Base-by-base conservation (phyloP, 805 yeast genomes). In the Metschnikowia kunwiensis region DNA sequence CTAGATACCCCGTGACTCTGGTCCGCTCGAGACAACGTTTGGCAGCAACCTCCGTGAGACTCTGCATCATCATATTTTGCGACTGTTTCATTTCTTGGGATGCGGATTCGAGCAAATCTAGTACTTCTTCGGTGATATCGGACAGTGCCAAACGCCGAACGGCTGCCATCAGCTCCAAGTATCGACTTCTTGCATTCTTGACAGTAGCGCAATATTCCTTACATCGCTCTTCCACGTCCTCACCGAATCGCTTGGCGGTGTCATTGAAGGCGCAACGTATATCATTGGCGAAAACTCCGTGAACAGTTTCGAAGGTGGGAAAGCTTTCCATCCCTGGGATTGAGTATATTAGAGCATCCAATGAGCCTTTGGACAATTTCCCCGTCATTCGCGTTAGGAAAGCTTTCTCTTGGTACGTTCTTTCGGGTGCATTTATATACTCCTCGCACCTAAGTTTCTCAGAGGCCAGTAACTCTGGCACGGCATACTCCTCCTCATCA, bases 61-160 rank as follows among this genome's bases (percentile, higher is more conserved):
- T 32, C 9, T 32, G 26, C 6, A 32, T 26, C 30, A 21, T 24
- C 18, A 13, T 14, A 7, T 10, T 19, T 25, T 32, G 30, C 7
- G 11, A 19, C 5, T n/a, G 12, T 10, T 15, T 9, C 28, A 17
- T 16, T 13, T 19, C 8, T 13, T 25, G 14, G 14, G 36, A 32
- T 4, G 30, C 36, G 6, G 25, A 5, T 20, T 32, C 36, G 9
- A 32, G 16, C 8, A 7, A 17, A 2, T 19, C n/a, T 20, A 32
- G 5, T 7, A 18, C 10, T 5, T 1, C 5, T 11, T 21, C 36
- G 12, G 25, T 30, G 3, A 32, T 21, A 2, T 19, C 11, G 5
- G 17, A 11, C 12, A 17, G 24, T 17, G 11, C 21, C 16, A 19
- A 10, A 7, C 14, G 16, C 11, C 25, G 36, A 16, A 18, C 14